Conservation (phyloP, 805 yeast species). For the Candida adriatica region DNA sequence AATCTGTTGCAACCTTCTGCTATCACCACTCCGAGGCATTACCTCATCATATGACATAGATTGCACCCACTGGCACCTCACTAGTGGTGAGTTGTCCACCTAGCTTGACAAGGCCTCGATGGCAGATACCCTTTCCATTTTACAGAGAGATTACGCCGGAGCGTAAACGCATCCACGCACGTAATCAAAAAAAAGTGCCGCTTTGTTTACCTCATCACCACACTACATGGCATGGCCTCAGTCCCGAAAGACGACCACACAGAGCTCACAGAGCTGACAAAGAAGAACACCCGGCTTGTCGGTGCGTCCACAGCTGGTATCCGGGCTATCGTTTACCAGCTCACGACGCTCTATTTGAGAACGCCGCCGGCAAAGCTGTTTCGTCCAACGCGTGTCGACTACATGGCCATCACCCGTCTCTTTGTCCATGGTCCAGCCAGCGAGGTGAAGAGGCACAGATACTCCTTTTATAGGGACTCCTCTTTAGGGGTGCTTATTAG, state of each 20-base stretch:
- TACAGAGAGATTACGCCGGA: too few species aligned
- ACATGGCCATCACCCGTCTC: constrained; percentile 60
- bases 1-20: too few species aligned
- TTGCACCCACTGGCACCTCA: too few species aligned
- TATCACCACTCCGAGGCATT: too few species aligned
- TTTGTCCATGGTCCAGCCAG: constrained; percentile 32
- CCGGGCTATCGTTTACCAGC: constrained; percentile 73
- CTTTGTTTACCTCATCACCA: too few species aligned
- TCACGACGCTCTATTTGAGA: constrained; percentile 70
- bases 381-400: constrained; percentile 87
- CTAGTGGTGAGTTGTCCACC: too few species aligned
- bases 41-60: too few species aligned
- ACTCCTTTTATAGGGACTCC: constrained; percentile 54
- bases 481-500: constrained; percentile 65
- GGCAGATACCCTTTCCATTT: too few species aligned
- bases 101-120: too few species aligned
- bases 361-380: constrained; percentile 78
- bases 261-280: constrained; percentile 24
- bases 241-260: not conserved
- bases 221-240: too few species aligned
- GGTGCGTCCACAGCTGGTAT: constrained; percentile 83
- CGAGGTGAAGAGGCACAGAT: constrained; percentile 34
- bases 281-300: constrained; percentile 45
- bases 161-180: too few species aligned
- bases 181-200: too few species aligned